Evolutionary conservation across 2,329 filamentous ascomycete genomes (phyloP).

Genomic region (Penicillium sp.): DNA sequence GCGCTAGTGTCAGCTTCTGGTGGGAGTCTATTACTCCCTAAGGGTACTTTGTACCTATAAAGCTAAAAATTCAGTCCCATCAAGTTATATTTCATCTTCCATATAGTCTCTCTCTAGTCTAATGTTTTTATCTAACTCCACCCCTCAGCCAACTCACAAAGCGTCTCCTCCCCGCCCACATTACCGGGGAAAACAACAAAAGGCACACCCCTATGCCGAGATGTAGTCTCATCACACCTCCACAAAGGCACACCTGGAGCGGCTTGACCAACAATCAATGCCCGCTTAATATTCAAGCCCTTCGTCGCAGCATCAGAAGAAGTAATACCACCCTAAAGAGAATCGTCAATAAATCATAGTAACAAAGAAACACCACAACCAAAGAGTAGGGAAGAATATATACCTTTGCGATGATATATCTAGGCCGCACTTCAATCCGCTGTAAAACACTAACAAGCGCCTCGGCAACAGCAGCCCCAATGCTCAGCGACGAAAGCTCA

Average conservation of each 20-base stretch:
- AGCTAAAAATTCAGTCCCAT: neutral
- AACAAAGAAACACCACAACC: neutral
- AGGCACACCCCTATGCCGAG: conserved; percentile 52
- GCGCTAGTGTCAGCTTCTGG: conserved; percentile 97
- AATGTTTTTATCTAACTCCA: conserved; percentile 28
- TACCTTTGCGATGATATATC: conserved; percentile 59
- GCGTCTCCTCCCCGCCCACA: conserved; percentile 52
- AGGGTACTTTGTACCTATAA: conserved; percentile 22
- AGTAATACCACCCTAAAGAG: conserved; percentile 55
- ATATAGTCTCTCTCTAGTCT: neutral
- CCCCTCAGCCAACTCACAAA: conserved; percentile 48
- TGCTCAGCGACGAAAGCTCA: conserved; percentile 53
- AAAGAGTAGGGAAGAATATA: neutral
- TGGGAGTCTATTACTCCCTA: conserved; percentile 57
- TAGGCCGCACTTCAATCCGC: conserved; percentile 48
- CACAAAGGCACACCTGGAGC: conserved; percentile 59
- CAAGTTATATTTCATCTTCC: neutral
- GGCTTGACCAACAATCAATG: conserved; percentile 58
- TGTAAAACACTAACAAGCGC: conserved; percentile 53
- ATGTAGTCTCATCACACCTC: conserved; percentile 56
- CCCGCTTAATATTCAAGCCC: conserved; percentile 54
- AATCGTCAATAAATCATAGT: neutral
- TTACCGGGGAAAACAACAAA: conserved; percentile 62
- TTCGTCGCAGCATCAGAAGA: conserved; percentile 60
- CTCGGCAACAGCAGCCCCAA: conserved; percentile 54